A percentile compares a stretch with the other conserved stretches of the same genome.
These are phyloP conservation scores for Sporisorium graminicola DNA, from an alignment of 1,284 basidiomycete species.

Conservation along the genomic window DNA sequence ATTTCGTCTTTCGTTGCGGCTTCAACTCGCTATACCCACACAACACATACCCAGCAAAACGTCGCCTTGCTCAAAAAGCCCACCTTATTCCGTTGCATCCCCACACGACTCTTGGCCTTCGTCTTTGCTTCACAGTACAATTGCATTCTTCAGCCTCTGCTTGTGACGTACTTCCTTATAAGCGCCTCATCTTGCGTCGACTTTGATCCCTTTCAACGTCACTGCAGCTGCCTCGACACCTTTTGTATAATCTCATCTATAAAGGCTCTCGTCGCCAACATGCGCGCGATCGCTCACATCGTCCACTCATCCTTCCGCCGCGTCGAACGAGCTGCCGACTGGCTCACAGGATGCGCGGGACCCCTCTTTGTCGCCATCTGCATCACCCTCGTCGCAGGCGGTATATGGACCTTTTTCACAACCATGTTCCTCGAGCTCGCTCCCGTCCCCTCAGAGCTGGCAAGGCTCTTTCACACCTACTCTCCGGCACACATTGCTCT, in stretches of 20 bases:
- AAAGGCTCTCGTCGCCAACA: slow-evolving; percentile 5
- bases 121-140: not conserved
- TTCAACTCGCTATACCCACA: not conserved
- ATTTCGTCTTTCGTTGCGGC: not conserved
- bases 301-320: slow-evolving; percentile 89
- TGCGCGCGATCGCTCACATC: slow-evolving; percentile 67
- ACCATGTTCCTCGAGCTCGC: slow-evolving; percentile 53
- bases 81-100: not conserved
- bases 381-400: slow-evolving; percentile 78
- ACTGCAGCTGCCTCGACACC: not conserved
- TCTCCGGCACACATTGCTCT: slow-evolving; percentile 60
- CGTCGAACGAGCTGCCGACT: slow-evolving; percentile 82
- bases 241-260: not conserved
- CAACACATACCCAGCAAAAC: not conserved
- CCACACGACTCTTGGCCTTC: not conserved
- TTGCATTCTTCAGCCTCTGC: not conserved
- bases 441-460: slow-evolving; percentile 50
- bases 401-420: slow-evolving; percentile 79
- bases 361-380: slow-evolving; percentile 84
- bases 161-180: not conserved
- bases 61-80: not conserved
- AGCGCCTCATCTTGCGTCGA: not conserved
- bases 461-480: slow-evolving; percentile 47
- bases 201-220: not conserved
- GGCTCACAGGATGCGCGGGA: slow-evolving; percentile 87